Conservation (phyloP, 768 basidiomycete genomes). For the Tulasnella sp. region DNA sequence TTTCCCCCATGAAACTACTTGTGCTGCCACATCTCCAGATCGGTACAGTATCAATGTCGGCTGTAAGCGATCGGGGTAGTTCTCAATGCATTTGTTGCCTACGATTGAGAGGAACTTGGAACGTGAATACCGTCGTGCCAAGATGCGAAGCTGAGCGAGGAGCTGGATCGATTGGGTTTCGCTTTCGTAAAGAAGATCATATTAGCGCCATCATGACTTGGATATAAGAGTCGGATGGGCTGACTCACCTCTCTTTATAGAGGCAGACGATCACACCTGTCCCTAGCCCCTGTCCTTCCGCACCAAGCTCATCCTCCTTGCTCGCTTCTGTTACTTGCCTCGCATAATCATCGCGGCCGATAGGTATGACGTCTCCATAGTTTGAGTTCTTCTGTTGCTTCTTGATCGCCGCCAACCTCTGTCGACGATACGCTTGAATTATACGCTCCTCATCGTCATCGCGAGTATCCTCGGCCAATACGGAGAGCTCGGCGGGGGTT, state of each 20-base stretch:
- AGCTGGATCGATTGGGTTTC: conserved; percentile 73
- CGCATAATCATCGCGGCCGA: conserved; percentile 88
- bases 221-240: not conserved
- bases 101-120: conserved; percentile 96
- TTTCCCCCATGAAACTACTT: conserved; percentile 75
- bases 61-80: conserved; percentile 80
- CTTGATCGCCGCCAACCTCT: conserved; percentile 54
- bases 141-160: conserved; percentile 50
- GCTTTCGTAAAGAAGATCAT: conserved; percentile 32
- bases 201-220: not conserved
- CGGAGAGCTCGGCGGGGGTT: conserved; percentile 47
- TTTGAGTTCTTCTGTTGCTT: conserved; percentile 43
- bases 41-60: conserved; percentile 92
- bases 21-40: conserved; percentile 80
- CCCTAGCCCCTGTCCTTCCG: conserved; percentile 44
- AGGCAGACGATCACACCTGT: conserved; percentile 91
- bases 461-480: conserved; percentile 57
- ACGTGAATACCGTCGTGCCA: conserved; percentile 77
- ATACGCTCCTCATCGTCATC: conserved; percentile 70
- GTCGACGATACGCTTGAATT: conserved; percentile 53
- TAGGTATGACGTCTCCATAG: conserved; percentile 81
- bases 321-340: conserved; percentile 93
- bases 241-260: conserved; percentile 84
- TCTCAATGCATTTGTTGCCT: conserved; percentile 90
- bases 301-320: conserved; percentile 46